Base-by-base conservation (phyloP, 1,284 basidiomycete genomes). In the Boletus sp. region DNA sequence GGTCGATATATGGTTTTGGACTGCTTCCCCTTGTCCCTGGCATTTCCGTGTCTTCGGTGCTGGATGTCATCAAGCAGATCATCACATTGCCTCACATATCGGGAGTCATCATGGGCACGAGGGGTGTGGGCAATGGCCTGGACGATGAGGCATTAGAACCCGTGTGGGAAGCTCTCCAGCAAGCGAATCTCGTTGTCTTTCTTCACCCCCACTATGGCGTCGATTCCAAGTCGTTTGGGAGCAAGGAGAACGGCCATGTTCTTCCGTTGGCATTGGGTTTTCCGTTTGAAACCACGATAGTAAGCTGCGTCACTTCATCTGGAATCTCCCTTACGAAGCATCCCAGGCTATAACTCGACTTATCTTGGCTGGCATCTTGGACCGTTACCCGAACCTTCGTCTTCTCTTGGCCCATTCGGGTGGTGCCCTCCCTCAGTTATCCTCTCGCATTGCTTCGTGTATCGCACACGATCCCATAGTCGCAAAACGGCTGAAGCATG, bases 251-350 rank as follows among this genome's bases (percentile, higher is more conserved):
- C 57, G 91, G 91, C 0, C 90, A 93, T 54, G 91, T 91, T 26
- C 76, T 93, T 19, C 86, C 89, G 2, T 77, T 93, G 41, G 88
- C 90, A 0, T 73, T 93, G 12, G 90, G 91, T 1, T 92, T 93
- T 67, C 91, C 91, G 1, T 87, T 93, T 58, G 91, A 93, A 68
- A 93, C 90, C 16, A 91, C 91, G 2, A 82, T 82, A 25, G 89
- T 90, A 57, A 65, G 82, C 67, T n/a, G 36, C 13, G 9, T 25
- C 30, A 7, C 20, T 45, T 41, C 27, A 35, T 46, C 41, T 46
- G 13, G 45, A 20, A 35, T 27, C 25, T 5, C 27, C 29, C 48
- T 56, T 2, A 48, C 47, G 41, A 40, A 22, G 10, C 23, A 44
- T 48, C 32, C 29, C 39, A 91, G 88, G 88, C 88, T 3, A 78